A percentile compares a stretch with the other conserved stretches of the same genome.
Conservation (phyloP, 257 asterid genomes). For the Plantago major region DNA sequence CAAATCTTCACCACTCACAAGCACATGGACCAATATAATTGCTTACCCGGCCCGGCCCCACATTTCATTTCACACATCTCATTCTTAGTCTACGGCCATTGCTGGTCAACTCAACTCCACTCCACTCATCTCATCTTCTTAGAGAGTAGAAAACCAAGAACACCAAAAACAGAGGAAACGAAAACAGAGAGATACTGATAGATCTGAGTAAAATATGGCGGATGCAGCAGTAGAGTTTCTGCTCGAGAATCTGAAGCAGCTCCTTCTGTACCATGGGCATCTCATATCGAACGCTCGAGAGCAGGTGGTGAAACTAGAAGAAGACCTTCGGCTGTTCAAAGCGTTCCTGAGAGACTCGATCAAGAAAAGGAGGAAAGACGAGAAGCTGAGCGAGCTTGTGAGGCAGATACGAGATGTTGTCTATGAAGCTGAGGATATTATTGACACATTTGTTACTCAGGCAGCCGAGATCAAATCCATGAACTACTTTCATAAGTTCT, state of each 20-base stretch:
- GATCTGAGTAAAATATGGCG: no score
- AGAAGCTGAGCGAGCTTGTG: conserved; percentile 22
- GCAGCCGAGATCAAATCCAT: conserved; percentile 18
- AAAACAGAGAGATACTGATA: background rate
- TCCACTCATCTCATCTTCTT: background rate
- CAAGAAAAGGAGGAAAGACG: conserved; percentile 22
- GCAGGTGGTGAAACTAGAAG: conserved; percentile 21
- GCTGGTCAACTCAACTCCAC: background rate
- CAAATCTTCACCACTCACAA: no score
- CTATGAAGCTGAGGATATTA: conserved; percentile 30
- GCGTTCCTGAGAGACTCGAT: conserved; percentile 26
- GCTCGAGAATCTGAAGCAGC: conserved; percentile 29
- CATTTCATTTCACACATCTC: no score
- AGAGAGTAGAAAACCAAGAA: background rate
- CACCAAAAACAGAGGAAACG: background rate
- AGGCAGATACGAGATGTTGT: conserved; percentile 25
- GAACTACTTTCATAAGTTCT: background rate
- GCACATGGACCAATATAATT: no score
- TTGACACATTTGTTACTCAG: conserved; percentile 26
- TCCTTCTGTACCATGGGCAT: conserved; percentile 18
- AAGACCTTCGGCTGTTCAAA: conserved; percentile 27
- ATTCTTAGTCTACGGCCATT: no score
- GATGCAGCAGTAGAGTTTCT: conserved; percentile 32
- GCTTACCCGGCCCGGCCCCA: no score
- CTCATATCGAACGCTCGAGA: conserved; percentile 11